A percentile compares a stretch with the other conserved stretches of the same genome.
phyloP scores from a whole-genome alignment of 805 yeast species.

The Saccharomycopsis oosterbeekiorum region DNA sequence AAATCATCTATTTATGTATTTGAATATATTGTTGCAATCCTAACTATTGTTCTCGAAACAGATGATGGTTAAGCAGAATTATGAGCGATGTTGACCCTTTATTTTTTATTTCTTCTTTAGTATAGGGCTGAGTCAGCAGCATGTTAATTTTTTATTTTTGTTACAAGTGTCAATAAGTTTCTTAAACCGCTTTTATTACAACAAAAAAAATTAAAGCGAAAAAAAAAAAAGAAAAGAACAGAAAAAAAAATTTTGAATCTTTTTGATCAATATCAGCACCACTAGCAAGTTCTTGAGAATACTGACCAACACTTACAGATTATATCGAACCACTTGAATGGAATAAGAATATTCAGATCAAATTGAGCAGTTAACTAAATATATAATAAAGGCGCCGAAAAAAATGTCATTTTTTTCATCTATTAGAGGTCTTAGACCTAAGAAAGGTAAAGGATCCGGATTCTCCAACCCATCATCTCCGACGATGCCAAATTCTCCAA shows the following conservation, averaged over 20 bases:
- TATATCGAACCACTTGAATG: too few relatives aligned
- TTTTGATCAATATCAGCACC: too few relatives aligned
- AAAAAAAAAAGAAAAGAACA: background rate
- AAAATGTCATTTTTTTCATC: constrained; percentile 38
- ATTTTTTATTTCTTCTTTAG: background rate
- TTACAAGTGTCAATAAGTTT: background rate
- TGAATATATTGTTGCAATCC: too few relatives aligned
- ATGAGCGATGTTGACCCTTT: background rate
- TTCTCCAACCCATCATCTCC: constrained; percentile 18
- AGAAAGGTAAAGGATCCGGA: constrained; percentile 26
- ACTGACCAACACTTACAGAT: too few relatives aligned
- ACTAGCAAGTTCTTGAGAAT: too few relatives aligned
- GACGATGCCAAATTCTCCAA: constrained; percentile 20
- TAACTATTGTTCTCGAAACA: too few relatives aligned
- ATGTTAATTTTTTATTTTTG: background rate
- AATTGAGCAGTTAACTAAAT: too few relatives aligned
- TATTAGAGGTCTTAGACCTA: constrained; percentile 37
- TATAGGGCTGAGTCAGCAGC: background rate
- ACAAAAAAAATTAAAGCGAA: background rate
- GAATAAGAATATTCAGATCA: too few relatives aligned
- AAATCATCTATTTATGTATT: too few relatives aligned
- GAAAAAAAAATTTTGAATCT: background rate
- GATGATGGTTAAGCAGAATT: too few relatives aligned
- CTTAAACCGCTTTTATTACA: background rate
- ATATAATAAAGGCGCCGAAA: background rate